These are phyloP conservation scores for Cruciata laevipes DNA, from an alignment of 257 asterid genomes.

Conservation along the genomic window DNA sequence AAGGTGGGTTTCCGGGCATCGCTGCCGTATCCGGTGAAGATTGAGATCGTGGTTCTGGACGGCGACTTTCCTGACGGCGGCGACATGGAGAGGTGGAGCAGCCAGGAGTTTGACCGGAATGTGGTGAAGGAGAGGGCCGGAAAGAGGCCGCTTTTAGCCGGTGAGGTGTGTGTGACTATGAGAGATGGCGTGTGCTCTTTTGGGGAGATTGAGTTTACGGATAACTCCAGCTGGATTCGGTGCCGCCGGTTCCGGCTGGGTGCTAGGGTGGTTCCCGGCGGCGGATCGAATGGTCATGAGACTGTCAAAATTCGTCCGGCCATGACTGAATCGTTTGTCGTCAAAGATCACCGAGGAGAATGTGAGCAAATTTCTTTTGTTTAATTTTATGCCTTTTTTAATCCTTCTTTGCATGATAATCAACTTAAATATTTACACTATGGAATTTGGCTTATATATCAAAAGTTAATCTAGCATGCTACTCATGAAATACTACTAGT, in stretches of 20 bases:
- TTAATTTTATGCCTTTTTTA: not conserved
- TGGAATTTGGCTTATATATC: too few species aligned
- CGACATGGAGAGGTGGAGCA: conserved; percentile 27
- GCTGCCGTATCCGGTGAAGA: conserved; percentile 29
- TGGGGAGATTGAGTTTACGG: conserved; percentile 63
- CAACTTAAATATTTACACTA: too few species aligned
- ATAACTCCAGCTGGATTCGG: conserved; percentile 76
- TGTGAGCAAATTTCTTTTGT: conserved; percentile 32
- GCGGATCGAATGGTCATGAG: not conserved
- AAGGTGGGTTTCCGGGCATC: conserved; percentile 13
- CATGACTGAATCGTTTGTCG: conserved; percentile 51
- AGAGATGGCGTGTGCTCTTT: conserved; percentile 40
- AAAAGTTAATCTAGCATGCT: too few species aligned
- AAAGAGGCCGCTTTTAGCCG: conserved; percentile 54
- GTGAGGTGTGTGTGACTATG: conserved; percentile 37
- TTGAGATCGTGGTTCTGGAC: conserved; percentile 54
- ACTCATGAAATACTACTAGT: too few species aligned
- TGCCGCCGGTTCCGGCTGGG: conserved; percentile 58
- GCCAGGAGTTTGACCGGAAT: conserved; percentile 28
- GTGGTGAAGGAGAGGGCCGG: conserved; percentile 55
- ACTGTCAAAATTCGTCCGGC: conserved; percentile 36
- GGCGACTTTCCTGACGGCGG: conserved; percentile 43
- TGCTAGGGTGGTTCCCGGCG: conserved; percentile 34
- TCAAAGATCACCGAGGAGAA: conserved; percentile 78
- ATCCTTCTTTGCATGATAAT: too few species aligned